A percentile compares a stretch with the other conserved stretches of the same genome.
Conservation (phyloP, 176 grass and related monocot species). For the Thalia dealbata region DNA sequence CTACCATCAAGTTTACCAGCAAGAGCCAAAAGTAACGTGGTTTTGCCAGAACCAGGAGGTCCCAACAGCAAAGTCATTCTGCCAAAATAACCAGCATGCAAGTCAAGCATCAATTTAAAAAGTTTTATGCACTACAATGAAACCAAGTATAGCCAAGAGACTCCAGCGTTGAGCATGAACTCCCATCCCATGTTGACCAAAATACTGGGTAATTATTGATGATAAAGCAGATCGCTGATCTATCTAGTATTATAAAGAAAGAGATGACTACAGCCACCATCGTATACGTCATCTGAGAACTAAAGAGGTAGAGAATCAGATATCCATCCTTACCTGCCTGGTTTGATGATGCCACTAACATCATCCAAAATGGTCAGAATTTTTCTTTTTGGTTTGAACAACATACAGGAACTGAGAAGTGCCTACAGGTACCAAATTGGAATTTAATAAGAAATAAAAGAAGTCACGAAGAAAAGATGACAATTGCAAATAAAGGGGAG, state of each 20-base stretch:
- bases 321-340: slow-evolving; percentile 48
- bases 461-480: too few species aligned
- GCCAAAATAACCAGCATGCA: background rate
- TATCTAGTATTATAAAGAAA: background rate
- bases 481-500: too few species aligned
- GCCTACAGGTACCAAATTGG: slow-evolving; percentile 15
- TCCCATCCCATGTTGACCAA: too few species aligned
- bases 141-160: too few species aligned
- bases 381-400: slow-evolving; percentile 32
- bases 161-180: too few species aligned
- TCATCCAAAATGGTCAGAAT: slow-evolving; percentile 52
- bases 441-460: too few species aligned
- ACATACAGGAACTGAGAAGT: slow-evolving; percentile 31
- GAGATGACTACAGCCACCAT: background rate
- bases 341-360: slow-evolving; percentile 40
- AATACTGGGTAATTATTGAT: too few species aligned
- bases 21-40: slow-evolving; percentile 46
- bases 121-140: too few species aligned
- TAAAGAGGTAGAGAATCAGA: background rate
- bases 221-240: background rate
- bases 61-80: slow-evolving; percentile 80
- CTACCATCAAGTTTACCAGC: slow-evolving; percentile 59
- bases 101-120: too few species aligned
- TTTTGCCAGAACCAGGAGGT: slow-evolving; percentile 62
- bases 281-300: background rate